Base-by-base conservation (phyloP, 2,329 filamentous ascomycete species). In the Escovopsis weberi region DNA sequence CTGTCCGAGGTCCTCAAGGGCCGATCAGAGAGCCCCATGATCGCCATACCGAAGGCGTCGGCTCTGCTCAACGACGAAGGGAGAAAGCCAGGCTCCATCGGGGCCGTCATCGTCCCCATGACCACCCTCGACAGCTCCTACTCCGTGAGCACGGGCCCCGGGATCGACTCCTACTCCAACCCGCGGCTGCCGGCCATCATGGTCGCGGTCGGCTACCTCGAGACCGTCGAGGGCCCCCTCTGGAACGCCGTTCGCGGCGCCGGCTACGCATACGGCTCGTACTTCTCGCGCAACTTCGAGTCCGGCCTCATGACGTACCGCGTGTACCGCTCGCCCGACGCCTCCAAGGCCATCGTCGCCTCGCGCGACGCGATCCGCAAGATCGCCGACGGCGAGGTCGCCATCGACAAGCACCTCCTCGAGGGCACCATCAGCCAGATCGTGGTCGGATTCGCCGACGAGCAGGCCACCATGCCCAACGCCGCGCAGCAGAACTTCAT, bases 201-300 rank as follows among this genome's bases (percentile, higher is more conserved):
- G 59, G 88, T 98, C 7, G 87, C 89, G 1, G 77, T 87, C 40
- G 80, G 87, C 18, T 96, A 95, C 57, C 80, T 98, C 47, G 88
- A 95, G 56, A 80, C 87, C 1, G 83, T 93, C 15, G 91, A 98
- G 61, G 91, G 91, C 0, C 91, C 91, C 1, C 75, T 98, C 30
- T 96, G 91, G 89, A 82, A 82, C 48, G 85, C 86, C 0, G 84
- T 96, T 39, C 85, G 91, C 38, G 91, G 91, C 43, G 91, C 85
- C 37, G 91, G 91, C 37, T 78, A 96, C 41, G 91, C 91, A 0
- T 98, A 98, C 56, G 88, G 88, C 42, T 81, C 83, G 1, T 78
- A 74, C 53, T 94, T 96, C 56, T 72, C 72, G 37, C 80, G 83
- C 38, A 82, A 85, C 55, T 66, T 85, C 26, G 85, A 91, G 54